These are phyloP conservation scores for Hypomontagnella monticulosa DNA, from an alignment of 495 filamentous ascomycete species.

Conservation along the genomic window DNA sequence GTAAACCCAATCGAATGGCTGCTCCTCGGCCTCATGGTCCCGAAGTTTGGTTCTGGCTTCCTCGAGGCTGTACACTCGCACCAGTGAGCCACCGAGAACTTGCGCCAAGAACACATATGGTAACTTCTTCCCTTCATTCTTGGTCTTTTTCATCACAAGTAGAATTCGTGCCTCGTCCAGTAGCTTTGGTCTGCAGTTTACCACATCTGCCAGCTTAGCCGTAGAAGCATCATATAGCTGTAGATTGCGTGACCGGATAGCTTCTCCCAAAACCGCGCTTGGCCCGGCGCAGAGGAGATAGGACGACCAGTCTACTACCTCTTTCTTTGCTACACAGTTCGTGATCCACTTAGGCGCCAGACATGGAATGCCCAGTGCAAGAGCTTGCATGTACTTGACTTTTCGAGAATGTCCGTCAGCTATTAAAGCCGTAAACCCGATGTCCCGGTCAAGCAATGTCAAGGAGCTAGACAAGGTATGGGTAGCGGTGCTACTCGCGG, in stretches of 20 bases:
- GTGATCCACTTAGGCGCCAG: slow-evolving; percentile 82
- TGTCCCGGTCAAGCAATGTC: slow-evolving; percentile 41
- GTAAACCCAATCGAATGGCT: slow-evolving; percentile 82
- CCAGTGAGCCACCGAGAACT: slow-evolving; percentile 77
- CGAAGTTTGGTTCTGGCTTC: slow-evolving; percentile 68
- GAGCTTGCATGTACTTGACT: slow-evolving; percentile 93
- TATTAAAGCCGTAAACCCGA: slow-evolving; percentile 84
- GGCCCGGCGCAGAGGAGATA: slow-evolving; percentile 91
- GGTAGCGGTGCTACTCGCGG: slow-evolving; percentile 21
- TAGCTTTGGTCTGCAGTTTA: slow-evolving; percentile 67
- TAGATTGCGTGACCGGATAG: slow-evolving; percentile 78
- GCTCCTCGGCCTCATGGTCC: slow-evolving; percentile 56
- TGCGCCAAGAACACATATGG: slow-evolving; percentile 76
- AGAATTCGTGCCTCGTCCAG: slow-evolving; percentile 75
- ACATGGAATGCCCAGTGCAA: slow-evolving; percentile 89
- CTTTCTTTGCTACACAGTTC: slow-evolving; percentile 69
- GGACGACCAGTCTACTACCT: slow-evolving; percentile 75
- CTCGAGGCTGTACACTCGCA: slow-evolving; percentile 69
- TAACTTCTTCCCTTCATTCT: slow-evolving; percentile 66
- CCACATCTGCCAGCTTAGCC: slow-evolving; percentile 64
- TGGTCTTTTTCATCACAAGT: slow-evolving; percentile 76
- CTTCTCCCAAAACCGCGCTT: slow-evolving; percentile 77
- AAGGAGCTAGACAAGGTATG: slow-evolving; percentile 37
- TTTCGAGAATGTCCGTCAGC: slow-evolving; percentile 88
- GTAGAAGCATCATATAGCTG: slow-evolving; percentile 64